Base-by-base conservation (phyloP, 768 basidiomycete species). In the Boletellus sp. region DNA sequence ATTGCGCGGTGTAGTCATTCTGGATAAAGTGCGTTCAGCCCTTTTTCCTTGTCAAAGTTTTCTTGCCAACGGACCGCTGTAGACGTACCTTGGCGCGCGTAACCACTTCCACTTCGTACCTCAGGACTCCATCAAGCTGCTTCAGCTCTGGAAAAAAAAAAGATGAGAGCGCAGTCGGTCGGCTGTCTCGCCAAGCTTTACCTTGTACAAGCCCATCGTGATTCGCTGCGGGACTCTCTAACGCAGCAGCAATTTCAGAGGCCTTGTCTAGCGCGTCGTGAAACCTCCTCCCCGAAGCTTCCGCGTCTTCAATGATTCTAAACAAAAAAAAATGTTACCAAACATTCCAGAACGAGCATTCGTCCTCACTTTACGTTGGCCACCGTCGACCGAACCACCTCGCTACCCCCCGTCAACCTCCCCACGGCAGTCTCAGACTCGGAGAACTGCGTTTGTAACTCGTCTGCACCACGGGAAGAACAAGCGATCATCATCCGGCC, bases 1-100 rank as follows among this genome's bases (percentile, higher is more conserved):
- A 81, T 60, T 83, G 81, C 42, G 78, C 78, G 2, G 86, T 90
- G 59, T 82, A 87, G 6, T 78, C 71, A 58, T 91, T 91, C 87
- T 92, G 52, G 52, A 51, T 35, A 13, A 4, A 13, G n/a, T 22
- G 19, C 28, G 28, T 24, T 63, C n/a, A 46, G 24, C 15, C 24
- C 9, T 11, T 11, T 11, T 11, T 10, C n/a, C n/a, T 19, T 2
- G 33, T 33, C 9, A 5, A 44, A 2, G 12, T 43, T 22, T 28
- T 23, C n/a, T 16, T 34, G 8, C 34, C 33, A 9, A 20, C 28
- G 39, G 8, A 11, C 6, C 8, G 1, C 41, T 45, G 31, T 17
- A 32, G n/a, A 56, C 53, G 38, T 62, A 84, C 82, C 72, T 83
- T 84, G 34, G 77, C 66, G 43, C 78, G 72, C 0, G 78, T 74